phyloP scores from a whole-genome alignment of 2,329 filamentous ascomycete genomes.

The Plenodomus biglobosus region DNA sequence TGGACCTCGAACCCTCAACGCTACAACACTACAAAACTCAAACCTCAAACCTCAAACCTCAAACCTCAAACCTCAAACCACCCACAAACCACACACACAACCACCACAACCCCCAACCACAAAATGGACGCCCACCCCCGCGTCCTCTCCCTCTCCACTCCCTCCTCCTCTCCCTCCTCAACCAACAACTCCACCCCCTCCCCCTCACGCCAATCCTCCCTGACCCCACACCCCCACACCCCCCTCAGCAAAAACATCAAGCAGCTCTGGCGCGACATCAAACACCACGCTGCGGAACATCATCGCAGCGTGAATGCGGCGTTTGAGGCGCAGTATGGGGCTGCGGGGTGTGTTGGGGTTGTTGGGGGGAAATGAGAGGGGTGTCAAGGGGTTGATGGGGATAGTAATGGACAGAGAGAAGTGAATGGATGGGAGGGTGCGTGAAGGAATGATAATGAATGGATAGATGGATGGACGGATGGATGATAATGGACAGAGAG shows the following conservation, averaged over 20 bases:
- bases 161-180: conserved; percentile 6
- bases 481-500: too few relatives aligned
- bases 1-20: not conserved
- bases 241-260: conserved; percentile 26
- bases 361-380: too few relatives aligned
- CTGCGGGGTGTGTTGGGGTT: conserved; percentile 2
- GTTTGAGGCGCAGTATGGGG: conserved; percentile 29
- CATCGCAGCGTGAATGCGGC: conserved; percentile 35
- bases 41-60: too few relatives aligned
- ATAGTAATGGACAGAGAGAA: too few relatives aligned
- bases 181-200: conserved; percentile 16
- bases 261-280: conserved; percentile 34
- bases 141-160: conserved; percentile 19
- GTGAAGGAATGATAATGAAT: too few relatives aligned
- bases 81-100: too few relatives aligned
- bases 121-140: conserved; percentile 26
- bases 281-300: conserved; percentile 31
- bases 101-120: too few relatives aligned
- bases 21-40: too few relatives aligned
- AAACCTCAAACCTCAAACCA: too few relatives aligned
- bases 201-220: conserved; percentile 21
- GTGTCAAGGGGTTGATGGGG: too few relatives aligned
- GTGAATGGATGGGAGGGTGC: too few relatives aligned
- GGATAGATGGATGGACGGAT: too few relatives aligned
- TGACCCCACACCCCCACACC: conserved; percentile 23